These are phyloP conservation scores for Trichoderma polysporum DNA, from an alignment of 2,329 filamentous ascomycete genomes.

Conservation along the genomic window DNA sequence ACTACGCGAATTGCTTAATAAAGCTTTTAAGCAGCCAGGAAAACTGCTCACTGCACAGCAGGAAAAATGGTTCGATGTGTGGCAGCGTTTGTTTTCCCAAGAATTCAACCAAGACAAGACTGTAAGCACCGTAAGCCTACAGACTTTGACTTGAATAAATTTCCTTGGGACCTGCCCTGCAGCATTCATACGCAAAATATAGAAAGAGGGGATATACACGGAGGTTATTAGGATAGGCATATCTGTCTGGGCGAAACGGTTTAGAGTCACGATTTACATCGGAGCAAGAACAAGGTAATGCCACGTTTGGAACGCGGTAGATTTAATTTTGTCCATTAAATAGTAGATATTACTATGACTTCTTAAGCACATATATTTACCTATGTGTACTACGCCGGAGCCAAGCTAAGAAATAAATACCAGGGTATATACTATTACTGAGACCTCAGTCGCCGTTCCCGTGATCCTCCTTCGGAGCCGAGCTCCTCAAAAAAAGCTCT, in stretches of 20 bases:
- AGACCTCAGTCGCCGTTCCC: background rate
- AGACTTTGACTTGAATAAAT: background rate
- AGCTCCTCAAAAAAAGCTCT: slow-evolving; percentile 45
- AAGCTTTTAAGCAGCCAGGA: slow-evolving; percentile 67
- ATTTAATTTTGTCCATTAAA: background rate
- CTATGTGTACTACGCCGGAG: background rate
- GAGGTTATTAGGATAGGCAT: slow-evolving; percentile 12
- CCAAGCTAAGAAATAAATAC: background rate
- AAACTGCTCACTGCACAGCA: slow-evolving; percentile 64
- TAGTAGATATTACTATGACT: slow-evolving; percentile 1
- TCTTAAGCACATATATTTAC: background rate
- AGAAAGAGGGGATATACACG: background rate
- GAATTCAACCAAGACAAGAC: slow-evolving; percentile 40
- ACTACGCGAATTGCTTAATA: slow-evolving; percentile 72
- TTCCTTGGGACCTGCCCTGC: background rate
- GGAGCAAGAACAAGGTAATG: background rate
- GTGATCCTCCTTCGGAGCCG: slow-evolving; percentile 19
- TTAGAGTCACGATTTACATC: background rate
- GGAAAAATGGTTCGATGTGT: slow-evolving; percentile 71
- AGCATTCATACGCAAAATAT: background rate
- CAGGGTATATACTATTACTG: background rate
- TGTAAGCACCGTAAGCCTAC: background rate
- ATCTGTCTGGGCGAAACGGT: background rate
- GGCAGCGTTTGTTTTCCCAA: slow-evolving; percentile 67
- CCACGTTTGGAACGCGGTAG: background rate